Percentiles rank a stretch among this genome's conserved stretches.
Evolutionary conservation across 2,329 filamentous ascomycete species (phyloP).

Genomic region (Periconia sp.): DNA sequence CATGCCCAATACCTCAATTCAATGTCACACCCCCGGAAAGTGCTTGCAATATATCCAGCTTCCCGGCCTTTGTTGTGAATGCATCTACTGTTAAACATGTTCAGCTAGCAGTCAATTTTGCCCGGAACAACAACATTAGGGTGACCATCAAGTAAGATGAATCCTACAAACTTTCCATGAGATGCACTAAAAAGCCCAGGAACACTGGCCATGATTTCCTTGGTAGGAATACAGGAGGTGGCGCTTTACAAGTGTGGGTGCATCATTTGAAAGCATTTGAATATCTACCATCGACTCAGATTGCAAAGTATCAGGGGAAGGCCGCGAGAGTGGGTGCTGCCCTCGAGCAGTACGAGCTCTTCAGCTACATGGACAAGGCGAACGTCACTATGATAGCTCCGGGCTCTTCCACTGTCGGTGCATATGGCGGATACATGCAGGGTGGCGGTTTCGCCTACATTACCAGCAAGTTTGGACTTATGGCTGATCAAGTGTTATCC

Average conservation of each 20-base stretch:
- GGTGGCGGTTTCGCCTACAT: conserved; percentile 61
- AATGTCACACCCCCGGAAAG: conserved; percentile 9
- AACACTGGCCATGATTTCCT: conserved; percentile 36
- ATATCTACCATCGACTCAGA: conserved; percentile 22
- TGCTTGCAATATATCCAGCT: conserved; percentile 26
- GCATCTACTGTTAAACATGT: conserved; percentile 30
- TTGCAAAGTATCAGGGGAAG: conserved; percentile 30
- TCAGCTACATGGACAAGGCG: conserved; percentile 22
- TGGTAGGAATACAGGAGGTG: conserved; percentile 33
- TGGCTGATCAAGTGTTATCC: conserved; percentile 33
- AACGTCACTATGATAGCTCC: conserved; percentile 29
- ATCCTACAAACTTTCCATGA: background rate
- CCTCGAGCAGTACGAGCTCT: conserved; percentile 30
- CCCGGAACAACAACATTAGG: conserved; percentile 35
- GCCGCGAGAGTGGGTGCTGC: conserved; percentile 32
- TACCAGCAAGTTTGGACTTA: conserved; percentile 49
- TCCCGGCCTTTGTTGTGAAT: conserved; percentile 33
- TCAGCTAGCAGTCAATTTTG: conserved; percentile 39
- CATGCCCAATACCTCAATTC: conserved; percentile 18
- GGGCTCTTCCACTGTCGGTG: conserved; percentile 52
- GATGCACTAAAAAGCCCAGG: conserved; percentile 16
- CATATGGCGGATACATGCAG: conserved; percentile 46
- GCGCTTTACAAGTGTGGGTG: conserved; percentile 33
- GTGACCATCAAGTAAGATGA: conserved; percentile 33
- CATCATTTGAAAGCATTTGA: conserved; percentile 34